Evolutionary conservation across 192 early-diverging fungal species (phyloP), one percentile per base, ranked within the genome.

Genomic region (Spizellomyces sp.): DNA sequence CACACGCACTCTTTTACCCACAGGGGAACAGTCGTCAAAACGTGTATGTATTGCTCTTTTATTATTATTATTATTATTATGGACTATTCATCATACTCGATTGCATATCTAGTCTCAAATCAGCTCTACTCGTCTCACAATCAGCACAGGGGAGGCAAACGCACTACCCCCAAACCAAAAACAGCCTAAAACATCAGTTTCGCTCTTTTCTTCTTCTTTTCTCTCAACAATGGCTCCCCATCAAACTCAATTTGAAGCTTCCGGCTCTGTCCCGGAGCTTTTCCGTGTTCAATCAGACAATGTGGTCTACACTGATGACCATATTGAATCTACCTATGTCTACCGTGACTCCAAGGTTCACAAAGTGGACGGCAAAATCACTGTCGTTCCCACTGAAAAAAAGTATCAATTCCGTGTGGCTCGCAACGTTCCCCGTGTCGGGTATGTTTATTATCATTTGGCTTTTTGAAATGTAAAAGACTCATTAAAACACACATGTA

Each of bases 201-300:
- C 73, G 52, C 71, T 45, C 48, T 52, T 22, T 75, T 43, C 54
- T 62, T 70, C 47, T 42, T 17, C 8, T 63, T 36, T 22, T 61
- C 45, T 54, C 74, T 70, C 45, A 54, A 6, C 59, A 27, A 76
- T 70, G 57, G 46, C 67, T 22, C 64, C 63, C 57, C 57, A 72
- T 17, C n/a, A 72, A 67, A n/a, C 45, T 45, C 71, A 59, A 62
- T 64, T 68, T 71, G 46, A 66, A 41, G 66, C 48, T 45, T 64
- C 75, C 15, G 36, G 67, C 59, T 9, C 45, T 47, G 48, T 27
- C 27, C 42, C 14, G 7, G 72, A 75, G 47, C 14, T 67, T 12
- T 96, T 95, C 89, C 89, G 86, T 80, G 96, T 98, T 62, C 82
- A 91, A 64, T 90, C 95, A 77, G 88, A 92, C 65, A 90, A 96